Base-by-base conservation (phyloP, 1,139 yeast genomes). In the Geotrichum fermentans region DNA sequence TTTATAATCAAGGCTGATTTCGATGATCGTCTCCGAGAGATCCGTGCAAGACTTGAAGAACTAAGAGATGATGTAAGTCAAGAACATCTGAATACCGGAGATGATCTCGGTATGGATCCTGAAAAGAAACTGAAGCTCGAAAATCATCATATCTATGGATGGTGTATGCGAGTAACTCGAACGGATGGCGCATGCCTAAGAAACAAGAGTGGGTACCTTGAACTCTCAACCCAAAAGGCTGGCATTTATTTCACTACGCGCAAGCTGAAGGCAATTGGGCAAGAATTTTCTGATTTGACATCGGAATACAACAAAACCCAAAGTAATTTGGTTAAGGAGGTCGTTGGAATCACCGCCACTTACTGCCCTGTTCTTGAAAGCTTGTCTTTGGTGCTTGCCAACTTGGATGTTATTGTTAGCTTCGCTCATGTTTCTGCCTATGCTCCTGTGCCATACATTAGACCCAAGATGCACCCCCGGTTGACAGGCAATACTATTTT, bases 81-180 rank as follows among this genome's bases (percentile, higher is more conserved):
- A 1, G 75, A 81, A 45, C 96, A 89, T 61, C 63, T 71, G 28
- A 75, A 75, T 7, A 82, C 82, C 3, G 87, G 85, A 1, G 85
- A 82, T 21, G 95, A 85, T 57, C 74, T 92, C 43, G 78, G 78
- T 18, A 78, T 89, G 68, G 97, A 90, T 52, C 73, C 83, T 4
- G 96, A 87, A 52, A 88, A 87, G 67, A 89, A 89, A 65, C 73
- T 94, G 56, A 92, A 92, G 64, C 70, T 94, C 45, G 98, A 92
- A 62, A 79, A 84, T 49, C 96, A 90, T 62, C 83, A 78, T 56
- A 78, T 78, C 28, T 94, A 86, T 64, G 97, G 97, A 11, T 90
- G 96, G 95, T 88, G 96, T 63, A 79, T 90, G 73, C 75, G 97
- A 58, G 78, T 92, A 20, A 90, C 97, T 0, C 78, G 98, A 66